Conservation (phyloP, 345 rosid species). For the Eucalyptus sideroxylon region DNA sequence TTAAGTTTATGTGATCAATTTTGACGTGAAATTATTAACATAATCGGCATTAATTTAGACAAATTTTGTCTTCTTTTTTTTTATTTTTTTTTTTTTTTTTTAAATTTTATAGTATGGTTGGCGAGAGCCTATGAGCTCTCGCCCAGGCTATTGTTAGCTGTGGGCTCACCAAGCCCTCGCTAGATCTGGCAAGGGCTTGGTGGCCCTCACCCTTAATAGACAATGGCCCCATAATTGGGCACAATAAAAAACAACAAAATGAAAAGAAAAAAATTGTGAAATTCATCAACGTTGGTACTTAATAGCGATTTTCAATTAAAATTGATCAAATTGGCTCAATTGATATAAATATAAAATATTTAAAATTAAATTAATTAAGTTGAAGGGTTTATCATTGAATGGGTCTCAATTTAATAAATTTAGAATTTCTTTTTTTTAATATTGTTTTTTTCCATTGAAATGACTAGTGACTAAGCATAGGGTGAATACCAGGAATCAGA, state of each 20-base stretch:
- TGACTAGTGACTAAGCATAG: background rate
- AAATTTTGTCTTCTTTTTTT: too few relatives aligned
- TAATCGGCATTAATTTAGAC: fast-evolving
- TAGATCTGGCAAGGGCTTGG: fast-evolving
- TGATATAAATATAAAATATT: too few relatives aligned
- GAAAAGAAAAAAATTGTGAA: too few relatives aligned
- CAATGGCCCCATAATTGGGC: fast-evolving
- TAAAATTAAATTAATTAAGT: too few relatives aligned
- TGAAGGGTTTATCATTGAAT: fast-evolving
- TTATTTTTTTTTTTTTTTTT: too few relatives aligned
- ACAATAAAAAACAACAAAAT: too few relatives aligned
- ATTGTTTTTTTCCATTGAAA: background rate
- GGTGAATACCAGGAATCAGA: background rate
- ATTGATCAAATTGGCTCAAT: fast-evolving
- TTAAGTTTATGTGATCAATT: fast-evolving
- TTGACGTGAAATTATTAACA: fast-evolving
- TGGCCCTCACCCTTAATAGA: background rate
- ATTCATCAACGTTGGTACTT: fast-evolving
- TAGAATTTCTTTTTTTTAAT: too few relatives aligned
- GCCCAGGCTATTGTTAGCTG: fast-evolving
- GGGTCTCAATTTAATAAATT: too few relatives aligned
- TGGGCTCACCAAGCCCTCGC: background rate
- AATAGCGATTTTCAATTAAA: fast-evolving
- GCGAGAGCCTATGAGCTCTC: fast-evolving
- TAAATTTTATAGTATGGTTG: fast-evolving